phyloP scores from a whole-genome alignment of 305 asterid species.

The Solanum chacoense region DNA sequence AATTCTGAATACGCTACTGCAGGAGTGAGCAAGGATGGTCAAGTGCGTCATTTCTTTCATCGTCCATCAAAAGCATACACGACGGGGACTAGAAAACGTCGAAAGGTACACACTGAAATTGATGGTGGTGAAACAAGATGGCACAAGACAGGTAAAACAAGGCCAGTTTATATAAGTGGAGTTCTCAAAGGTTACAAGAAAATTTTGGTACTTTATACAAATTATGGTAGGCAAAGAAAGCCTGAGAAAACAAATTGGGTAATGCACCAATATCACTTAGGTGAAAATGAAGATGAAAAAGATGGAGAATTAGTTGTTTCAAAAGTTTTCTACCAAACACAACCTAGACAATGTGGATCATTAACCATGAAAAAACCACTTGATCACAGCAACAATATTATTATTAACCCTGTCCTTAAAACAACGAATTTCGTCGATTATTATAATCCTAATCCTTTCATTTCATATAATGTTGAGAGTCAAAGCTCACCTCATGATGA shows the following conservation, averaged over 20 bases:
- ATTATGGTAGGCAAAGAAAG: constrained; percentile 59
- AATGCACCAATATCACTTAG: constrained; percentile 70
- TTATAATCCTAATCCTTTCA: constrained; percentile 22
- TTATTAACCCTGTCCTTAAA: not conserved
- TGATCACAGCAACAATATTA: not conserved
- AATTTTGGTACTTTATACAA: constrained; percentile 60
- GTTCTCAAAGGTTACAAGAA: constrained; percentile 51
- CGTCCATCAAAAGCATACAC: constrained; percentile 38
- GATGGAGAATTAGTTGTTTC: constrained; percentile 47
- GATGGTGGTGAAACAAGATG: constrained; percentile 51
- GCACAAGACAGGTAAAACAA: constrained; percentile 93
- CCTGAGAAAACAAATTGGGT: constrained; percentile 77
- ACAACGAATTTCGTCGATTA: constrained; percentile 28
- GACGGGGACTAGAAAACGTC: constrained; percentile 34
- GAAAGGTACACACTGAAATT: constrained; percentile 22
- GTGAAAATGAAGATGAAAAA: constrained; percentile 58
- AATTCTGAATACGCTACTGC: not conserved
- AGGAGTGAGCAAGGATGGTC: constrained; percentile 45
- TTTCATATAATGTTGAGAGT: constrained; percentile 22
- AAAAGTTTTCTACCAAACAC: constrained; percentile 83
- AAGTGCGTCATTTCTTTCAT: constrained; percentile 34
- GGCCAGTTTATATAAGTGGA: constrained; percentile 38
- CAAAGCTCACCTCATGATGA: constrained; percentile 21
- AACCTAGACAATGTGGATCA: constrained; percentile 64
- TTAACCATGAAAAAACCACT: constrained; percentile 17